Conservation (phyloP, 2,329 filamentous ascomycete species). For the Nigrograna mackinnonii region DNA sequence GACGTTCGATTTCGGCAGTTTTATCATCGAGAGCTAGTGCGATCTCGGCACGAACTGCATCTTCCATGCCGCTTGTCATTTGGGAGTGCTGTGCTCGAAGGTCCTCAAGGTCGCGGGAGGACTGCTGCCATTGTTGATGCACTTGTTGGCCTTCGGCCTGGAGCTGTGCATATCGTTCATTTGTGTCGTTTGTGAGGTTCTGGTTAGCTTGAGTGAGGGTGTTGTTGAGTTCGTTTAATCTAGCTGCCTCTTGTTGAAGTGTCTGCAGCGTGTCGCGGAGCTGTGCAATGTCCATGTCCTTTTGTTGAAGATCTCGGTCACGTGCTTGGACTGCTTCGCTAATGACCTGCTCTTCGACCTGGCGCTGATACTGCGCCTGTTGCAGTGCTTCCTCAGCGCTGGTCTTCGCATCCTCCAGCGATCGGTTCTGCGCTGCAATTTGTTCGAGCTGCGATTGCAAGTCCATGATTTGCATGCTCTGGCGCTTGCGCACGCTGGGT, state of each 20-base stretch:
- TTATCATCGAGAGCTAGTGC: conserved; percentile 73
- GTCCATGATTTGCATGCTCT: conserved; percentile 94
- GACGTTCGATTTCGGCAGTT: conserved; percentile 77
- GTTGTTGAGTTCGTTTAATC: conserved; percentile 81
- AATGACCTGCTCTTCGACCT: conserved; percentile 53
- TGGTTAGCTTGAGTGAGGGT: conserved; percentile 77
- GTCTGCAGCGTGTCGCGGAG: conserved; percentile 78
- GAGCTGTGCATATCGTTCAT: conserved; percentile 69
- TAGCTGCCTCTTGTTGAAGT: conserved; percentile 79
- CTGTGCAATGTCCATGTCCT: conserved; percentile 83
- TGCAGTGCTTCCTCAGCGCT: conserved; percentile 69
- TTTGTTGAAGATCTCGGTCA: conserved; percentile 74
- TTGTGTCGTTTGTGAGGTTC: conserved; percentile 75
- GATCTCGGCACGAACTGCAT: conserved; percentile 64
- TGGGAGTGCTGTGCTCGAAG: conserved; percentile 66
- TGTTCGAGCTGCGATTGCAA: conserved; percentile 85
- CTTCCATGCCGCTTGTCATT: conserved; percentile 65
- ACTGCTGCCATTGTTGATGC: conserved; percentile 59
- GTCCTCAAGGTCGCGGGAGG: conserved; percentile 70
- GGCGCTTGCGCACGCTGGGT: conserved; percentile 92
- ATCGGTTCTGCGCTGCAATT: conserved; percentile 80
- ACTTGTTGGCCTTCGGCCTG: conserved; percentile 65
- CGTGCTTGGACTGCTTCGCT: conserved; percentile 63
- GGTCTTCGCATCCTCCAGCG: conserved; percentile 72
- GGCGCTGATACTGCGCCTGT: conserved; percentile 56